A percentile compares a stretch with the other conserved stretches of the same genome.
Conservation (phyloP, 1,284 basidiomycete genomes). For the Marasmius fiardii region DNA sequence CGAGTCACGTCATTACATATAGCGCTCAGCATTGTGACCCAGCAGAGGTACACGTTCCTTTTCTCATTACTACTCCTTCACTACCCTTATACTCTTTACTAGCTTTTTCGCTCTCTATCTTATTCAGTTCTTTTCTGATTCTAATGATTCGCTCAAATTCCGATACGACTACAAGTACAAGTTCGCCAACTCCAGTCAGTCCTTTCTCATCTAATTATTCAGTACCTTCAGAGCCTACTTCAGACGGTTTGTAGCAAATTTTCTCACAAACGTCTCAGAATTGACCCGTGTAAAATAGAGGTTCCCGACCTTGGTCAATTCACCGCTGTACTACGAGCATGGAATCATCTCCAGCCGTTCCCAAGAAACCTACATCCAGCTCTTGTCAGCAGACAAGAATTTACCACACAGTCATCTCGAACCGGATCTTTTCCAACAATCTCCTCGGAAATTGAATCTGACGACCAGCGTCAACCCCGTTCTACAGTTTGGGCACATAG, state of each 20-base stretch:
- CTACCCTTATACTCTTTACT: background rate
- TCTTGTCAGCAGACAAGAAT: constrained; percentile 25
- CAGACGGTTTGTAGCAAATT: constrained; percentile 48
- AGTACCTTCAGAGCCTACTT: constrained; percentile 58
- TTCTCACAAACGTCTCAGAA: constrained; percentile 7
- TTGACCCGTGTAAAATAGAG: constrained; percentile 36
- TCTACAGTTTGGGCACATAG: constrained; percentile 66
- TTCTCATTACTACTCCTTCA: background rate
- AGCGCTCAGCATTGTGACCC: background rate
- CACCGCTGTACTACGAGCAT: constrained; percentile 64
- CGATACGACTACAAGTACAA: constrained; percentile 15
- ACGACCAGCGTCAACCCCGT: constrained; percentile 29
- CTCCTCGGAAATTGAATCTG: constrained; percentile 39
- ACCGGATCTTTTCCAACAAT: constrained; percentile 23
- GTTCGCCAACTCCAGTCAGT: constrained; percentile 35
- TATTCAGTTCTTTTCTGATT: constrained; percentile 1
- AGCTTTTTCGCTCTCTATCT: background rate
- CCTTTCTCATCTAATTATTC: constrained; percentile 46
- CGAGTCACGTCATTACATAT: background rate
- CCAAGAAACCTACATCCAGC: constrained; percentile 25
- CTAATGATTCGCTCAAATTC: constrained; percentile 18
- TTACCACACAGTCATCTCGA: constrained; percentile 26
- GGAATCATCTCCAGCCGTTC: constrained; percentile 51
- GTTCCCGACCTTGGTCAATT: constrained; percentile 76
- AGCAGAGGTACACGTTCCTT: background rate